phyloP scores from a whole-genome alignment of 306 rosid genomes.

The Rubus parviflorus region DNA sequence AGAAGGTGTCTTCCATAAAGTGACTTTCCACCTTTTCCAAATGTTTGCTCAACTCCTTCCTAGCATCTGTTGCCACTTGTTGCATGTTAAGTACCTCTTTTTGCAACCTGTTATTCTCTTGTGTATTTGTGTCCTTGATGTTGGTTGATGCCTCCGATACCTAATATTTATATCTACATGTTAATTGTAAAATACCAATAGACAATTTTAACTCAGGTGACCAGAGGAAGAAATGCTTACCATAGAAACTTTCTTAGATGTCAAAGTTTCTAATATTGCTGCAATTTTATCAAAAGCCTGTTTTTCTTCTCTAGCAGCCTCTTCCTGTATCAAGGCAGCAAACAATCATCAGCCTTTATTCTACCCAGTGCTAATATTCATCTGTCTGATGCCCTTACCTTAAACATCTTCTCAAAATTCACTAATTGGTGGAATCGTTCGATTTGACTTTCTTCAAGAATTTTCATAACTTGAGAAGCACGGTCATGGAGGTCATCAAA shows the following conservation, averaged over 20 bases:
- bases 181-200: constrained; percentile 9
- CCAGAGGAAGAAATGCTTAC: constrained; percentile 31
- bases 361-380: background rate
- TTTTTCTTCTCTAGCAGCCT: constrained; percentile 65
- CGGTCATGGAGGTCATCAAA: constrained; percentile 54
- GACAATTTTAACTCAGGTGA: constrained; percentile 2
- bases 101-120: constrained; percentile 51
- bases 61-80: constrained; percentile 57
- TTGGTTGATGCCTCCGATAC: constrained; percentile 69
- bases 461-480: constrained; percentile 53
- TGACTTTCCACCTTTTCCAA: constrained; percentile 46
- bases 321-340: constrained; percentile 57
- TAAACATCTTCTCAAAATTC: constrained; percentile 70
- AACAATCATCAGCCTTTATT: constrained; percentile 22
- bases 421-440: constrained; percentile 52
- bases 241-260: constrained; percentile 64
- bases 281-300: constrained; percentile 65
- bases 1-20: constrained; percentile 48
- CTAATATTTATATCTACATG: constrained; percentile 36
- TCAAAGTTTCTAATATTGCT: constrained; percentile 53
- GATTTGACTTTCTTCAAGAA: constrained; percentile 60
- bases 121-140: constrained; percentile 46
- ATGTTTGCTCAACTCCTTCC: constrained; percentile 45
- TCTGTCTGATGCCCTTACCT: constrained; percentile 44
- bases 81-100: constrained; percentile 58